These are phyloP conservation scores for Phalaenopsis equestris DNA, from an alignment of 106 monocot genomes.

Conservation along the genomic window DNA sequence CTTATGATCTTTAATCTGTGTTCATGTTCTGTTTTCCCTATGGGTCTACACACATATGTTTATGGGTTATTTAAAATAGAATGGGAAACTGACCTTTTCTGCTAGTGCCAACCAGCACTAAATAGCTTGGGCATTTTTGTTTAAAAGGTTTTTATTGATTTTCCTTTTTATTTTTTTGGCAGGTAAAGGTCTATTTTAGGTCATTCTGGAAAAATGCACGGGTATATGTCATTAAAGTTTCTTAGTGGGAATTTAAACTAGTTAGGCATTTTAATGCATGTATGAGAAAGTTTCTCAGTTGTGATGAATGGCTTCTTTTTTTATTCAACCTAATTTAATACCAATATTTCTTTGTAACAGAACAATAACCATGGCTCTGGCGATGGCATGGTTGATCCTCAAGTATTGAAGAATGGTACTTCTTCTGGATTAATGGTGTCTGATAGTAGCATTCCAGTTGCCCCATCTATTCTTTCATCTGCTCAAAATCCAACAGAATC, in stretches of 20 bases:
- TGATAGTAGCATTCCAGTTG: conserved; percentile 27
- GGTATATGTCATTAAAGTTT: conserved; percentile 30
- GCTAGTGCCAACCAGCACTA: not conserved
- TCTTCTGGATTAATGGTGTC: conserved; percentile 26
- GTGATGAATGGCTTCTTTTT: not conserved
- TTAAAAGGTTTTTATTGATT: conserved; percentile 16
- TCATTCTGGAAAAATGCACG: conserved; percentile 68
- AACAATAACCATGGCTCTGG: conserved; percentile 35
- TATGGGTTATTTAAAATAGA: not conserved
- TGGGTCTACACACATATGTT: not conserved
- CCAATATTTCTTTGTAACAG: conserved; percentile 26
- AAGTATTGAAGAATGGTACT: conserved; percentile 28
- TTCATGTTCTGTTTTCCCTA: not conserved
- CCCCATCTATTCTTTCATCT: conserved; percentile 26
- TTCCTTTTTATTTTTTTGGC: conserved; percentile 30
- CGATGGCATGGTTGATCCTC: conserved; percentile 33
- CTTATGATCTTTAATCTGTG: not conserved
- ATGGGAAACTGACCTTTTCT: not conserved
- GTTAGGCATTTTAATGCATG: conserved; percentile 8
- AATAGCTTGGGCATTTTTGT: not conserved
- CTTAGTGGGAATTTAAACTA: conserved; percentile 7
- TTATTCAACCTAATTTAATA: not conserved
- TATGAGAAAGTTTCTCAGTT: conserved; percentile 8
- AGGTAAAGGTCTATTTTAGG: conserved; percentile 75
- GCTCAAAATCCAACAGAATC: conserved; percentile 25